These are phyloP conservation scores for Citrullus mucosospermus DNA, from an alignment of 306 rosid species.

Conservation along the genomic window DNA sequence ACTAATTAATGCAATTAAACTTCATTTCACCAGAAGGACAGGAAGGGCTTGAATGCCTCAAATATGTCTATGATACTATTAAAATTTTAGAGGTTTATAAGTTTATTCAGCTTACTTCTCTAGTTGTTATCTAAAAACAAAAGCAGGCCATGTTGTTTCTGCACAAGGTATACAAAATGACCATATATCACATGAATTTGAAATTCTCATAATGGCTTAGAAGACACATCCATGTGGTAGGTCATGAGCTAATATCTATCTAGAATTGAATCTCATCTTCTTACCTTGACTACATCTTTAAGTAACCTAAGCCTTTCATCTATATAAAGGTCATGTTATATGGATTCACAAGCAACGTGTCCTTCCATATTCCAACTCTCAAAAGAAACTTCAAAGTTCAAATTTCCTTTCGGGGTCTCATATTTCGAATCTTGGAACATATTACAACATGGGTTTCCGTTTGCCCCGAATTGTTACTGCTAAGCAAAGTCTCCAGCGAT, in stretches of 20 bases:
- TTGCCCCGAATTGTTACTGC: not conserved
- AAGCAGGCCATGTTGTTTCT: not conserved
- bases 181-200: not conserved
- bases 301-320: not conserved
- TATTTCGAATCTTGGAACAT: not conserved
- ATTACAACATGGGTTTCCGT: not conserved
- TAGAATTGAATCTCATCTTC: not conserved
- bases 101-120: not conserved
- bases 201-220: not conserved
- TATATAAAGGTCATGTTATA: not conserved
- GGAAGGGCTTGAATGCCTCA: not conserved
- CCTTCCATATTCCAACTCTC: not conserved
- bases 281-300: not conserved
- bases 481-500: not conserved
- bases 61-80: not conserved
- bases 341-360: not conserved
- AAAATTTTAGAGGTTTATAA: not conserved
- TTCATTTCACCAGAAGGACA: not conserved
- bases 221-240: conserved; percentile 5
- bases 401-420: not conserved
- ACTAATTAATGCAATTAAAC: not conserved
- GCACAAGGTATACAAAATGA: not conserved
- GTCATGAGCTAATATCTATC: not conserved
- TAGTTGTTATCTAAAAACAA: not conserved
- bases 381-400: not conserved